A percentile compares a stretch with the other conserved stretches of the same genome.
Evolutionary conservation across 2,329 filamentous ascomycete species (phyloP).

Genomic region (Colletotrichum sp.): DNA sequence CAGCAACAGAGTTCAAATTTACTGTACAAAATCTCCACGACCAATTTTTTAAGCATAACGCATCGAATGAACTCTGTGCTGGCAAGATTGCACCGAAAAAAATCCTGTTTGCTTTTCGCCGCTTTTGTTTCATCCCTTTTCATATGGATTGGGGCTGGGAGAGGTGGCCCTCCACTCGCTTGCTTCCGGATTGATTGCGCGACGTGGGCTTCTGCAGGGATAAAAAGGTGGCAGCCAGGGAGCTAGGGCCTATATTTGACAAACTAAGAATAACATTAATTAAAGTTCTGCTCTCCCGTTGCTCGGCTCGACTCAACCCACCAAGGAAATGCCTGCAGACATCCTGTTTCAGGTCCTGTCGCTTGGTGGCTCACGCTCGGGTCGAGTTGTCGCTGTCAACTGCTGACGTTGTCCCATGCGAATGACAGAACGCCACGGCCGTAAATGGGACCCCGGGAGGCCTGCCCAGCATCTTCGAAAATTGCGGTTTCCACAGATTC

Average conservation of each 20-base stretch:
- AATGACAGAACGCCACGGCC: neutral
- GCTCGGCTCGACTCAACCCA: neutral
- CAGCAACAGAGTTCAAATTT: neutral
- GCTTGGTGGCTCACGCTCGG: neutral
- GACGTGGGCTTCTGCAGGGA: neutral
- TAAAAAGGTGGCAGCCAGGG: neutral
- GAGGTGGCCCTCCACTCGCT: neutral
- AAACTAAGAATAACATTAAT: neutral
- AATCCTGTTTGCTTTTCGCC: neutral
- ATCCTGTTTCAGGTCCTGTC: neutral
- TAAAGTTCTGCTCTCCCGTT: conserved; percentile 7
- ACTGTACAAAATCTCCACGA: neutral
- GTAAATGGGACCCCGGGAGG: neutral
- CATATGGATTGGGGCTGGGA: neutral
- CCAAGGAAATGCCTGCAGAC: conserved; percentile 1
- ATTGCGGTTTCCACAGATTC: neutral
- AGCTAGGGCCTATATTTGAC: neutral
- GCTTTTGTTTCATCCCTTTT: conserved; percentile 10
- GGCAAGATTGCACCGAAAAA: neutral
- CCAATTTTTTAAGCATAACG: conserved; percentile 6
- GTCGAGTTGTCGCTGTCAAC: neutral
- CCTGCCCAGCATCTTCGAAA: neutral
- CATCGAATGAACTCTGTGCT: neutral
- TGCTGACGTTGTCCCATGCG: neutral
- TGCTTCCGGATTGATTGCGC: conserved; percentile 14